Conservation (phyloP, 495 filamentous ascomycete species). For the Penicillium arizonense region DNA sequence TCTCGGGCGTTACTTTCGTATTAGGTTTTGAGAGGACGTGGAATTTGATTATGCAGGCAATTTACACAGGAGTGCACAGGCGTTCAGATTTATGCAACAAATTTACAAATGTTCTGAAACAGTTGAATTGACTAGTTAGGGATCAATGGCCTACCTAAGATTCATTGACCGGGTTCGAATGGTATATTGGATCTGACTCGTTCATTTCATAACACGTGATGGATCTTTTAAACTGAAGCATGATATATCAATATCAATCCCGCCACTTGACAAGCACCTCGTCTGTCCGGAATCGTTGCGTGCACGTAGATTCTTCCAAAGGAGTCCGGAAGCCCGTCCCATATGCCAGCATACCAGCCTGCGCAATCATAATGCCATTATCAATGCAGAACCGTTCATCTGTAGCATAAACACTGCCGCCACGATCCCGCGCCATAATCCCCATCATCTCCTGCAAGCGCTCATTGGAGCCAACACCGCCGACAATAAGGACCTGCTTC, state of each 20-base stretch:
- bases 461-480: slow-evolving; percentile 98
- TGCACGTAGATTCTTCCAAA: slow-evolving; percentile 81
- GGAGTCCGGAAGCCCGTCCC: slow-evolving; percentile 72
- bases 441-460: slow-evolving; percentile 98
- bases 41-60: neutral
- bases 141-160: neutral
- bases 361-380: slow-evolving; percentile 99
- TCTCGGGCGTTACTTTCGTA: slow-evolving; percentile 3
- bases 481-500: slow-evolving; percentile 87
- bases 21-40: neutral
- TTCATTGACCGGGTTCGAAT: slow-evolving; percentile 8
- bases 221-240: neutral
- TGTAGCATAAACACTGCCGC: slow-evolving; percentile 89
- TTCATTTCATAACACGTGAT: slow-evolving; percentile 25
- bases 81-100: neutral
- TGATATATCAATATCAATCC: slow-evolving; percentile 39
- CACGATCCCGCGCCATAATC: slow-evolving; percentile 85
- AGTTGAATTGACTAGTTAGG: neutral
- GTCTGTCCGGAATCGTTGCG: slow-evolving; percentile 93
- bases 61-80: neutral
- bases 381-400: slow-evolving; percentile 98
- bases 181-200: neutral
- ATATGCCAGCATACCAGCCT: slow-evolving; percentile 86
- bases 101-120: neutral
- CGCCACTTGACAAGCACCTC: slow-evolving; percentile 92